Evolutionary conservation across 1,284 basidiomycete genomes (phyloP), one percentile per base, ranked within the genome.

Genomic region (Golubevia pallescens): DNA sequence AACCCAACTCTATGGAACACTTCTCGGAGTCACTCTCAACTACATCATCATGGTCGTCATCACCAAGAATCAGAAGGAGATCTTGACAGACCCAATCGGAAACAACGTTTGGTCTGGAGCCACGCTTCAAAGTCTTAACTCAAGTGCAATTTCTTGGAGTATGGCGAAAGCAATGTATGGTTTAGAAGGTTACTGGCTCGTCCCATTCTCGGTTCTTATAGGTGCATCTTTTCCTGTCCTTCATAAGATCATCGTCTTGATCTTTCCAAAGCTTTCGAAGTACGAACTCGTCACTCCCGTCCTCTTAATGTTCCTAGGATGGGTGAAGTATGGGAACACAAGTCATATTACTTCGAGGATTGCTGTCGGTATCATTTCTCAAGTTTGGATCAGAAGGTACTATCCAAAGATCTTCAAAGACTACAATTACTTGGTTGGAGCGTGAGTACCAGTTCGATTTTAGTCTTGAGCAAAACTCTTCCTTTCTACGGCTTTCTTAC

Each of bases 21-120:
- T 77, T 20, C 67, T 77, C n/a, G 75, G 74, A 2, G 69, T 67
- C 0, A 51, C 62, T 0, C 62, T 77, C 57, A 76, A 76, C 60
- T 77, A 73, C 62, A 34, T 66, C 6, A 66, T 77, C 55, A 69
- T 73, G 64, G 42, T 61, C 3, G 53, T 61, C 8, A 62, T 77
- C 2, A 65, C 68, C 2, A 21, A 42, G 6, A 58, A 60, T 28
- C 57, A 77, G 54, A 63, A 67, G 1, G 66, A 68, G 2, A 60
- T 77, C 20, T 65, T 77, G 32, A 62, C 70, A 58, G 71, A 74
- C 2, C 66, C 68, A n/a, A 57, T 62, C 10, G 74, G 72, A 8
- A 67, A 65, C 62, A 66, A 72, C 62, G 64, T 71, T 19, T 75
- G 73, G 73, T 66, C 63, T 8, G 73, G 73, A 52, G 60, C 69